Evolutionary conservation across 345 rosid species (phyloP).

Genomic region (Aquilaria malaccensis): DNA sequence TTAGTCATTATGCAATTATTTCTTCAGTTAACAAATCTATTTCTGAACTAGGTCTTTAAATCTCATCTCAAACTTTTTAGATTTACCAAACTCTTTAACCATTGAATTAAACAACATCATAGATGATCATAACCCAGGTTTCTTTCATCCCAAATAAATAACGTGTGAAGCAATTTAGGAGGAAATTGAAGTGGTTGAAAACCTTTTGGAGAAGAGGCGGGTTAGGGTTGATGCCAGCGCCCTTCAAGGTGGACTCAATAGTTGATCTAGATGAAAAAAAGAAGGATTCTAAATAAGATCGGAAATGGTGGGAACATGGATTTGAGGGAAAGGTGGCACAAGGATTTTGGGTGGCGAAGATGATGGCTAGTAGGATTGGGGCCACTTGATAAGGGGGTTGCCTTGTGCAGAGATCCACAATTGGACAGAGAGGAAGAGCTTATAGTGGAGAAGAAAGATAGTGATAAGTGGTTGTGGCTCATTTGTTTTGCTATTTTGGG

Average conservation of each 20-base stretch:
- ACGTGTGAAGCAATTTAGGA: conserved; percentile 47
- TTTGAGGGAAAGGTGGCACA: conserved; percentile 20
- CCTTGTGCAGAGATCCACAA: conserved; percentile 25
- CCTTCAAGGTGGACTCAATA: conserved; percentile 46
- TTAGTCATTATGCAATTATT: too few relatives aligned
- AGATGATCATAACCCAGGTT: conserved; percentile 42
- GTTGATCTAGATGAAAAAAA: conserved; percentile 27
- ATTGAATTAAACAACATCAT: conserved; percentile 37
- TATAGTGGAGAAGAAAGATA: conserved; percentile 8
- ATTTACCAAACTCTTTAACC: conserved; percentile 50
- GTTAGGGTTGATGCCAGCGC: conserved; percentile 47
- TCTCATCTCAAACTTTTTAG: conserved; percentile 45
- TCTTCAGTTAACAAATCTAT: too few relatives aligned
- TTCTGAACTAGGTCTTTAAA: too few relatives aligned
- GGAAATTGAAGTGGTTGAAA: conserved; percentile 51
- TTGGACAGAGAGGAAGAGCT: conserved; percentile 19
- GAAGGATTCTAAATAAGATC: conserved; percentile 39
- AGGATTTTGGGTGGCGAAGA: conserved; percentile 5
- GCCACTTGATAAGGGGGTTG: conserved; percentile 33
- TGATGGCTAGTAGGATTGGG: conserved; percentile 14
- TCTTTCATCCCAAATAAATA: conserved; percentile 74
- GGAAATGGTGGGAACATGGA: conserved; percentile 39
- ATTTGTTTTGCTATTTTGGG: background rate
- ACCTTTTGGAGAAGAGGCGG: conserved; percentile 33
- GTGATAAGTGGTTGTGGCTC: background rate